These are phyloP conservation scores for Botrytis squamosa DNA, from an alignment of 2,329 filamentous ascomycete genomes.

Conservation along the genomic window DNA sequence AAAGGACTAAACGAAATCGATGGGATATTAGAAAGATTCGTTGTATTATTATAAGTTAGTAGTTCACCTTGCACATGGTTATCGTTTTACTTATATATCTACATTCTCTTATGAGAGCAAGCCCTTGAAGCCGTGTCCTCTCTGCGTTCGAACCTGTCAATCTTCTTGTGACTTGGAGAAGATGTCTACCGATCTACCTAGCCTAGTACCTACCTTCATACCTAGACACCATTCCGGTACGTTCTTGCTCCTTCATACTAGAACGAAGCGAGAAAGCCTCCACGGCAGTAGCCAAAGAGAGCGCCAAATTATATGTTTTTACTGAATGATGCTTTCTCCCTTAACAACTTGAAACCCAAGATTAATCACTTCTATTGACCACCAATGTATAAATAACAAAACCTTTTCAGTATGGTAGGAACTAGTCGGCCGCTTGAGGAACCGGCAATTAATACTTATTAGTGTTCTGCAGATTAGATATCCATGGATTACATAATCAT, in stretches of 20 bases:
- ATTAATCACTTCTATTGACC: not conserved
- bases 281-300: constrained; percentile 4
- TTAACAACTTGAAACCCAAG: not conserved
- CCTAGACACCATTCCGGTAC: not conserved
- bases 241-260: not conserved
- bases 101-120: not conserved
- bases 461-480: not conserved
- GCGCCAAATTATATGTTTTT: not conserved
- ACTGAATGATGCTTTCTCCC: not conserved
- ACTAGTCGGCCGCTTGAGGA: too few species aligned
- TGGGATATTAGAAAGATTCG: not conserved
- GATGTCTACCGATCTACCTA: too few species aligned
- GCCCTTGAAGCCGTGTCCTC: not conserved
- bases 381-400: too few species aligned
- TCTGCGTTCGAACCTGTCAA: not conserved
- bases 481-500: not conserved
- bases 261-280: not conserved
- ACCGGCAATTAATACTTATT: too few species aligned
- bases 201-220: too few species aligned
- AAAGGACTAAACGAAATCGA: not conserved
- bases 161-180: not conserved
- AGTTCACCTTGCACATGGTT: too few species aligned
- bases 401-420: too few species aligned
- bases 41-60: too few species aligned
- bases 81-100: not conserved